A percentile compares a stretch with the other conserved stretches of the same genome.
Evolutionary conservation across 306 rosid genomes (phyloP).

Genomic region (apple (Malus domestica)): ASM211411v1 NC_041802.1:31967001-31967500

Average conservation of each 20-base stretch:
- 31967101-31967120: no score
- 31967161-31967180: no score
- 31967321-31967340: neutral
- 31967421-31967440: neutral
- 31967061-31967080: no score
- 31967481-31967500: neutral
- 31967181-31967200: no score
- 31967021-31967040: no score
- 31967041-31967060: no score
- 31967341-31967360: neutral
- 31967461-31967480: neutral
- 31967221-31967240: fast-evolving
- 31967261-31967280: neutral
- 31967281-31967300: neutral
- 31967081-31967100: no score
- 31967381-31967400: neutral
- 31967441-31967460: conserved; percentile 5
- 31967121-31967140: no score
- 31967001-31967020: no score
- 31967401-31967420: neutral
- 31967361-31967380: neutral
- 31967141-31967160: no score
- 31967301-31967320: neutral
- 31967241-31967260: no score
- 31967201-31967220: fast-evolving